A percentile compares a stretch with the other conserved stretches of the same genome.
phyloP scores from a whole-genome alignment of 108 stramenopile genomes.

The Schizochytrium sp. region DNA sequence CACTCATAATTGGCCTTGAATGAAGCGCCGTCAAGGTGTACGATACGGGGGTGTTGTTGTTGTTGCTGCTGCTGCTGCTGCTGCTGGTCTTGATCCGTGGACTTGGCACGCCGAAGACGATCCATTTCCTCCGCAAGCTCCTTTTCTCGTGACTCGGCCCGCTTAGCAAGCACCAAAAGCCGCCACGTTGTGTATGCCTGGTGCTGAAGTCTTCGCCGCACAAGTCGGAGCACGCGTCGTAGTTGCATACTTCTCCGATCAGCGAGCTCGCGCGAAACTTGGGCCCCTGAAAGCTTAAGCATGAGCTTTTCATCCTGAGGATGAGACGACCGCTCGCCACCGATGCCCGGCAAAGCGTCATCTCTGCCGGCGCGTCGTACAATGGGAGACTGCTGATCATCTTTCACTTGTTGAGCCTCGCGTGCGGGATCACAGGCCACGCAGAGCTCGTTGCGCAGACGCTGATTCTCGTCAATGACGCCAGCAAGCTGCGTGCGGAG shows the following conservation, averaged over 20 bases:
- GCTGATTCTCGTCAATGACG: background rate
- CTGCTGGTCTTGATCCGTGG: no score
- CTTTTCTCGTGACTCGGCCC: background rate
- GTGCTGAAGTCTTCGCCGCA: background rate
- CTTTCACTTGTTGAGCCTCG: background rate
- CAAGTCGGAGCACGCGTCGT: background rate
- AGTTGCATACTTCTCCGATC: conserved; percentile 4
- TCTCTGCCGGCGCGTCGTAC: no score
- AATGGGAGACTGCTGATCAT: background rate
- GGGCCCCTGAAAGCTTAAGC: background rate
- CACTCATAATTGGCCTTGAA: background rate
- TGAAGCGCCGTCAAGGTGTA: background rate
- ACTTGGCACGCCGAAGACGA: background rate
- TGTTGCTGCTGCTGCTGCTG: no score
- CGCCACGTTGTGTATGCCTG: background rate
- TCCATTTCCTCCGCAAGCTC: background rate
- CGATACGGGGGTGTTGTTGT: background rate
- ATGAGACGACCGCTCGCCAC: no score
- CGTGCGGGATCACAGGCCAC: background rate
- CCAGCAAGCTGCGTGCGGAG: background rate
- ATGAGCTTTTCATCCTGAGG: background rate
- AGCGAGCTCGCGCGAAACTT: background rate
- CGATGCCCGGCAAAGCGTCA: no score
- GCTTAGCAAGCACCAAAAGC: background rate
- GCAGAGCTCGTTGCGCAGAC: background rate